Percentiles rank a stretch among this genome's conserved stretches.
phyloP scores from a whole-genome alignment of 139 green algal species.

The Chlamydomonas sp. region DNA sequence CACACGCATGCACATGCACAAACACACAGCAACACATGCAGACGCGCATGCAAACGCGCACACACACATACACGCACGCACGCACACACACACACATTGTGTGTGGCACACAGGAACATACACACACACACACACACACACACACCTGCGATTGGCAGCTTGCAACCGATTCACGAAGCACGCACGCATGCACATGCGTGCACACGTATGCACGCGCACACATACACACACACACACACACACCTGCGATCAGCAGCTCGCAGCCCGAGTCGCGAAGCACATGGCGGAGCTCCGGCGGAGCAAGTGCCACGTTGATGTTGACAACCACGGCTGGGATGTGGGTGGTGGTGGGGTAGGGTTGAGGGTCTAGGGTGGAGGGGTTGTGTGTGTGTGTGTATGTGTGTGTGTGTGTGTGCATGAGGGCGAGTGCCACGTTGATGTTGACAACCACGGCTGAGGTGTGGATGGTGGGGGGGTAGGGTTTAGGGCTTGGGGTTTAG shows the following conservation, averaged over 20 bases:
- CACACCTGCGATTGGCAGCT: no score
- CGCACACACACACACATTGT: background rate
- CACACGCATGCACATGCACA: background rate
- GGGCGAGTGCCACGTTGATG: conserved; percentile 65
- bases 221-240: no score
- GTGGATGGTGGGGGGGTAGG: no score
- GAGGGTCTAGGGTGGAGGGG: no score
- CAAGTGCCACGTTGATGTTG: conserved; percentile 74
- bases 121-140: background rate
- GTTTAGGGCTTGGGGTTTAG: no score
- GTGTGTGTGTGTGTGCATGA: no score
- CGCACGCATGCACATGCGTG: no score
- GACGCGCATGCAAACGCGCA: background rate
- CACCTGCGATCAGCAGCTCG: conserved; percentile 45
- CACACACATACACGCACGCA: background rate
- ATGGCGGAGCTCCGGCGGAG: conserved; percentile 56
- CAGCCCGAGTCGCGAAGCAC: conserved; percentile 54
- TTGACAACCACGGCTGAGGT: conserved; percentile 76
- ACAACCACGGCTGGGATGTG: conserved; percentile 68
- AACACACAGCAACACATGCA: background rate
- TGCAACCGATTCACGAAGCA: background rate
- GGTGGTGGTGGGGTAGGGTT: no score
- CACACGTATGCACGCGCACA: no score
- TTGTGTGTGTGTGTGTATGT: no score
- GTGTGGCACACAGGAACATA: background rate